Evolutionary conservation across 2,329 filamentous ascomycete genomes (phyloP), one percentile per base, ranked within the genome.

Genomic region (Fusarium begoniae): DNA sequence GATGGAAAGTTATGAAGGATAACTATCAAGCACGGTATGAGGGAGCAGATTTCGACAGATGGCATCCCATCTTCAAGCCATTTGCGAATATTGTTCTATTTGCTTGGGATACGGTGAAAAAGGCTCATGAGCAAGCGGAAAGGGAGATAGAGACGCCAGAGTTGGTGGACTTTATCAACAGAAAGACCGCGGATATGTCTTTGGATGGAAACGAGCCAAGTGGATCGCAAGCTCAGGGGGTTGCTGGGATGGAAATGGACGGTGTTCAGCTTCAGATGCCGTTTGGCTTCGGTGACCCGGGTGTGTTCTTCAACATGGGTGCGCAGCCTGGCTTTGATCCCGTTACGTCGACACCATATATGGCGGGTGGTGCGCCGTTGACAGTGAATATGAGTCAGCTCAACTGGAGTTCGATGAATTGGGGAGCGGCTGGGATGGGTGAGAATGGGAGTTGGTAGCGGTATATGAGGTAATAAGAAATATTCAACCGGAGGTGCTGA

Each of bases 11-110:
- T 0, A 69, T 69, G 66, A 40, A 69, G 15, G 64, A 69, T 0
- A 69, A 69, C 3, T 69, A 69, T 3, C 22, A 51, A 22, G 38
- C 32, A 9, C 32, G 66, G 35, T 20, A 6, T 12, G 6, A 40
- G 11, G 8, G 37, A 40, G 30, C 41, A 28, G 41, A 50, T 4
- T 24, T 2, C 3, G 55, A 58, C 3, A 37, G 55, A n/a, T 58
- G 55, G 55, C 41, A 58, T 6, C 43, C 57, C 0, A 10, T 63
- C 4, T 69, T 69, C 4, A 38, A 28, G 1, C 64, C 66, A 0
- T 69, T 69, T 15, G 24, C 65, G 1, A 69, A 69, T 6, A 69
- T 69, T 7, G 44, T 69, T 2, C 5, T 69, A 3, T 50, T 22
- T 1, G 66, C 66, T 0, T 69, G 66, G 66, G 66, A 69, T 2